A percentile compares a stretch with the other conserved stretches of the same genome.
Evolutionary conservation across 176 grass and related monocot genomes (phyloP).

Genomic region (Aegilops longissima): DNA sequence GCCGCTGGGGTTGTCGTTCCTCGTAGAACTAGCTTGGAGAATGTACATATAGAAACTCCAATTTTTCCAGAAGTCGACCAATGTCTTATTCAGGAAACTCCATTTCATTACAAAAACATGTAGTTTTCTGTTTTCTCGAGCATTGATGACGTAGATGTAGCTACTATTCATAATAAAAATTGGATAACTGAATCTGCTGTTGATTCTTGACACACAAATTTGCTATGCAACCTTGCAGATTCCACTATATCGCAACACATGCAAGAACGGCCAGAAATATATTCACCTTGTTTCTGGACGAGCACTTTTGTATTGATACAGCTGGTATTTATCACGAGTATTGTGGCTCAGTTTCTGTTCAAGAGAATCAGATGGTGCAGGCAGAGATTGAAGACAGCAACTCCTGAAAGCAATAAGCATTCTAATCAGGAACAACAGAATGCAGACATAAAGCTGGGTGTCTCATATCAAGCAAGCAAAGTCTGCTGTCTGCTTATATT

Average conservation of each 20-base stretch:
- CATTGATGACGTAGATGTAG: background rate
- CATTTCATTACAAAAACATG: background rate
- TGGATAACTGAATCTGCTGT: background rate
- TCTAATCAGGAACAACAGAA: background rate
- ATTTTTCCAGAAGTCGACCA: background rate
- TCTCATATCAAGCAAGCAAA: conserved; percentile 64
- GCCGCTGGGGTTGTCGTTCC: background rate
- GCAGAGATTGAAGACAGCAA: conserved; percentile 33
- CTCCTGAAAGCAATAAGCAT: conserved; percentile 33
- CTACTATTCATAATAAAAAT: background rate
- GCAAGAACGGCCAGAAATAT: conserved; percentile 67
- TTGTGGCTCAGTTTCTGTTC: conserved; percentile 52
- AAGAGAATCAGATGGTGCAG: conserved; percentile 46
- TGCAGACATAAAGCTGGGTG: conserved; percentile 33
- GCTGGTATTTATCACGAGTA: conserved; percentile 52
- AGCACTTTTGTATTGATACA: conserved; percentile 47
- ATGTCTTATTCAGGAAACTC: background rate
- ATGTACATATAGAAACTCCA: background rate
- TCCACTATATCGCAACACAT: conserved; percentile 33
- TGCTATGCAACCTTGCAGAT: conserved; percentile 44
- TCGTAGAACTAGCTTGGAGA: background rate
- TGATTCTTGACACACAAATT: conserved; percentile 19
- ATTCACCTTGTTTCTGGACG: conserved; percentile 71
- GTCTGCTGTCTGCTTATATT: conserved; percentile 62
- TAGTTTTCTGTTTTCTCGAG: background rate